Evolutionary conservation across 2,329 filamentous ascomycete species (phyloP), one percentile per base, ranked within the genome.

Genomic region (Purpureocillium takamizusanense): DNA sequence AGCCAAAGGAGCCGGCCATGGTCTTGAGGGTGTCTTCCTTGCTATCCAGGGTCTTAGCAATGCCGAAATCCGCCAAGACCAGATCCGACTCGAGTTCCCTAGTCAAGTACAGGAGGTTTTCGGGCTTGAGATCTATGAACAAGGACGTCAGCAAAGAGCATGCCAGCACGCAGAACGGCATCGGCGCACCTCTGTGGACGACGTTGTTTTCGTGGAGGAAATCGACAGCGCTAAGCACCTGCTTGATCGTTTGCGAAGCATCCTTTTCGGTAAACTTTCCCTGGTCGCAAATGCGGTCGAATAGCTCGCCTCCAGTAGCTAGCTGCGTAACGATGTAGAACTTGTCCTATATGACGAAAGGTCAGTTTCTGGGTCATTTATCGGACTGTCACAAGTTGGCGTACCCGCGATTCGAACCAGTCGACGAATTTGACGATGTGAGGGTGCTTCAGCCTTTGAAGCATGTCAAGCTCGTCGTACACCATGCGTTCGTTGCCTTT

Each of bases 261-360:
- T 98, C 92, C 67, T 95, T 97, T 62, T 98, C 92, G 12, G 92
- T 98, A 66, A 97, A 98, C 60, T 87, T 94, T 52, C 92, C 94
- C 63, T 94, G 86, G 57, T 97, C 89, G 67, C 92, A 98, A 53
- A 98, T 98, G 40, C 94, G 83, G 57, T 98, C 92, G 62, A 98
- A 98, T 46, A 98, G 69, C 67, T 98, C 92, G 60, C 92, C 92
- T 49, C 92, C 92, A 0, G 86, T 95, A 31, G 92, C 92, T 40
- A 98, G 74, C 63, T 98, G 84, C 25, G 92, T 98, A 52, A 98
- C 89, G 51, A 98, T 97, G 63, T 98, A 98, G 69, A 95, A 98
- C 70, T 98, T 98, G 71, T 98, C 92, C 88, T 95, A 34, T n/a
- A 18, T 10, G 18, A 15, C 28, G 7, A 9, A 9, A 12, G 11